Evolutionary conservation across 352 stramenopile species (phyloP).

Genomic region (Thraustochytrium striatum): DNA sequence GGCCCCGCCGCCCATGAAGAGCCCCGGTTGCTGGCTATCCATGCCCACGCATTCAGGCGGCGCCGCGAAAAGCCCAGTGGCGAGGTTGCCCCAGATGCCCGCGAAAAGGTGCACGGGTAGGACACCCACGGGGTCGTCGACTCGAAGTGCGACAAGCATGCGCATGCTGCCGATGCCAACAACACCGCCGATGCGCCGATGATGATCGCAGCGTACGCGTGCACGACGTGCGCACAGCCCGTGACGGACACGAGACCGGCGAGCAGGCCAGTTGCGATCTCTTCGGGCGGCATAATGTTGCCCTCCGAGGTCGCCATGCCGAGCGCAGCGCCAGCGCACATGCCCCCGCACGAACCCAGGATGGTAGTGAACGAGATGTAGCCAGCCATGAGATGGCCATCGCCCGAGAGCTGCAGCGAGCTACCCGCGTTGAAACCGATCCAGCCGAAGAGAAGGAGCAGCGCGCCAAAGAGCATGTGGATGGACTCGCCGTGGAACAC

Average conservation of each 20-base stretch:
- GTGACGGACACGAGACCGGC: constrained; percentile 32
- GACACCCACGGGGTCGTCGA: constrained; percentile 46
- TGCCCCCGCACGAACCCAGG: constrained; percentile 6
- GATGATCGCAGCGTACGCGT: not conserved
- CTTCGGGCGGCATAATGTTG: not conserved
- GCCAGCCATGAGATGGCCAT: not conserved
- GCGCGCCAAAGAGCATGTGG: constrained; percentile 33
- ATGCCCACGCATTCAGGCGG: not conserved
- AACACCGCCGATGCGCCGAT: not conserved
- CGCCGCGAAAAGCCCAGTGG: constrained; percentile 3
- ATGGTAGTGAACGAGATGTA: constrained; percentile 14
- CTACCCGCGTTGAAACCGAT: constrained; percentile 46
- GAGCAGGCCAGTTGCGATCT: not conserved
- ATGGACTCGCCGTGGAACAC: constrained; percentile 20
- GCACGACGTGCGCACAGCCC: not conserved
- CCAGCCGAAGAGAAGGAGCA: constrained; percentile 42
- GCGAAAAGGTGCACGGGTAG: constrained; percentile 2
- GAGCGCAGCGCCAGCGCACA: not conserved
- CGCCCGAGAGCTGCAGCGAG: constrained; percentile 20
- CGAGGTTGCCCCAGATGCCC: not conserved
- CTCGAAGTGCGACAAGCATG: not conserved
- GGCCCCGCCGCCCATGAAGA: not conserved
- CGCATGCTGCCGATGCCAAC: not conserved
- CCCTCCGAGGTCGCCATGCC: not conserved
- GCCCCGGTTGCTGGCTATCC: not conserved